phyloP scores from a whole-genome alignment of 1,284 basidiomycete species.

The Cutaneotrichosporon daszewskae region DNA sequence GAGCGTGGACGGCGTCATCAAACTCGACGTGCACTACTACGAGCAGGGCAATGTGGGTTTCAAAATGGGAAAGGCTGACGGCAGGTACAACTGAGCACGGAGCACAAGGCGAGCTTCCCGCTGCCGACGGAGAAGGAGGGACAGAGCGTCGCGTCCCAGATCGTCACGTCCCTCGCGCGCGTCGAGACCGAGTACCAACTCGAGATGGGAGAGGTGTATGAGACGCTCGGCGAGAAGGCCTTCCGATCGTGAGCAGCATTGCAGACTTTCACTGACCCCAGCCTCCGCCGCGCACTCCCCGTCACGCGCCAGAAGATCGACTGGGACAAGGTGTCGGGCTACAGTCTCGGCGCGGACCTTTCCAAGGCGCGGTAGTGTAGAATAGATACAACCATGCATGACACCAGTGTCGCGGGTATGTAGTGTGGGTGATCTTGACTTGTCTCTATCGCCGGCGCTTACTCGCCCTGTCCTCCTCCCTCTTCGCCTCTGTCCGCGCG shows the following conservation, averaged over 20 bases:
- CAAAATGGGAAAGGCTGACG: too few species aligned
- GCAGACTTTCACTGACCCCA: constrained; percentile 22
- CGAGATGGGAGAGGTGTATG: constrained; percentile 71
- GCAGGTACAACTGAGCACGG: constrained; percentile 80
- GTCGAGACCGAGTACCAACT: constrained; percentile 75
- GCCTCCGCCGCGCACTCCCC: constrained; percentile 76
- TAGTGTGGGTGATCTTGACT: background rate
- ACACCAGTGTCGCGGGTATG: background rate
- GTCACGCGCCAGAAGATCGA: constrained; percentile 88
- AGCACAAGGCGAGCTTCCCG: constrained; percentile 60
- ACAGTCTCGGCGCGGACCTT: constrained; percentile 78
- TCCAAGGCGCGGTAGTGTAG: constrained; percentile 41
- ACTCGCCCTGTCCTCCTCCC: constrained; percentile 10
- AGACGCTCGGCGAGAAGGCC: constrained; percentile 79
- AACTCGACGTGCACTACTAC: constrained; percentile 88
- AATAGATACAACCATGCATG: background rate
- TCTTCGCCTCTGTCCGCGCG: background rate
- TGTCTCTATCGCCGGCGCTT: constrained; percentile 9
- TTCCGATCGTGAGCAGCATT: constrained; percentile 58
- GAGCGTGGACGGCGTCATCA: constrained; percentile 54
- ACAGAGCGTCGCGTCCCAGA: constrained; percentile 54
- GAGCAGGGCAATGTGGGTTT: constrained; percentile 81
- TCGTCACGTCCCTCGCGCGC: constrained; percentile 66
- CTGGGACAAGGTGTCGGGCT: constrained; percentile 84
- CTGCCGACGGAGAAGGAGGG: constrained; percentile 58